Evolutionary conservation across 1,284 basidiomycete genomes (phyloP), one percentile per base, ranked within the genome.

Genomic region (Irpex sp.): DNA sequence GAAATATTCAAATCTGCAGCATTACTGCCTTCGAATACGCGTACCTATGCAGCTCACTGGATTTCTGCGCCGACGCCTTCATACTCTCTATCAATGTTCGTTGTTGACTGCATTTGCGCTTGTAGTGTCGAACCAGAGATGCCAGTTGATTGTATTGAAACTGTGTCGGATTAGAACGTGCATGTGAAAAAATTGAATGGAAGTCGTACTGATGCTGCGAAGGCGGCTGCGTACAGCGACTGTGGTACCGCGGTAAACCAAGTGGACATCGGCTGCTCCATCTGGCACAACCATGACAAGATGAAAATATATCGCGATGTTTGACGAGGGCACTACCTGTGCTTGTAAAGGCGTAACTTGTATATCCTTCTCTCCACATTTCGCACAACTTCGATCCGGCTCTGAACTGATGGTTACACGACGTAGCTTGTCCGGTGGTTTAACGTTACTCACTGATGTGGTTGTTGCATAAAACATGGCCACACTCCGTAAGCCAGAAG

Each of bases 401-500:
- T 82, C 90, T 92, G 63, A 23, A 12, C 18, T 14, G 3, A 5
- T 18, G 28, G 28, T 54, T 36, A 42, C 56, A 14, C 18, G 23
- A 42, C 18, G 21, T 19, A 14, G 18, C 54, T 18, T 58, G 8
- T 23, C 2, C 35, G 8, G 28, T 48, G 21, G 7, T 21, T 9
- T 36, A 18, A 48, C 47, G 78, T 87, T 18, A 21, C 69, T 69
- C 28, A 92, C 90, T 89, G 68, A 93, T 82, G 73, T 93, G 91
- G 51, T 82, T 80, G 68, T 93, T 92, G 77, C 90, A 93, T 33
- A 93, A 67, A 57, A 92, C 81, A 77, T 93, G 90, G 0, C 88
- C 89, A 67, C 90, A 93, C 71, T 91, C 89, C 1, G 90, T 91
- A 61, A 92, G 77, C 90, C 90, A 93, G 71, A 93, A 93, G 0